These are phyloP conservation scores for Ephemerocybe angulata DNA, from an alignment of 768 basidiomycete species.

Conservation along the genomic window DNA sequence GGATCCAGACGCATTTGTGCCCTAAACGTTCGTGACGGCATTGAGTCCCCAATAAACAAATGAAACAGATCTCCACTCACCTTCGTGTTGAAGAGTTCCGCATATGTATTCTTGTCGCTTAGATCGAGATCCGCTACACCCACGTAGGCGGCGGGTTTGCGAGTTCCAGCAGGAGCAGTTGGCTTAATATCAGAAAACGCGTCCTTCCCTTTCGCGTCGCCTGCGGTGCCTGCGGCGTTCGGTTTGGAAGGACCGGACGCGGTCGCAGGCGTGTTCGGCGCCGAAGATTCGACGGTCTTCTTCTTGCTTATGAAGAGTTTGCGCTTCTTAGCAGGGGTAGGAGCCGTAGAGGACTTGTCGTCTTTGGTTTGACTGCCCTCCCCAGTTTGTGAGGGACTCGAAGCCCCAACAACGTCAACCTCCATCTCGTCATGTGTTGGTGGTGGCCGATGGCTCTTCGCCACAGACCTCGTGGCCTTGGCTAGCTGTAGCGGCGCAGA, in stretches of 20 bases:
- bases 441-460: constrained; percentile 1
- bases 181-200: constrained; percentile 26
- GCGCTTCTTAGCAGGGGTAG: constrained; percentile 50
- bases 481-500: background rate
- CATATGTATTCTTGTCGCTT: constrained; percentile 59
- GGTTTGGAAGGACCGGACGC: constrained; percentile 21
- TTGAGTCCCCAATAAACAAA: constrained; percentile 38
- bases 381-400: background rate
- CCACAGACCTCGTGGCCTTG: constrained; percentile 13
- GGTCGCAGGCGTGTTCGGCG: constrained; percentile 12
- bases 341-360: background rate
- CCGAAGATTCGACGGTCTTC: constrained; percentile 33
- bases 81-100: constrained; percentile 58
- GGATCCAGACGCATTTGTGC: constrained; percentile 17
- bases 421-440: constrained; percentile 29
- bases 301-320: constrained; percentile 72
- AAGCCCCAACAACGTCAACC: constrained; percentile 29
- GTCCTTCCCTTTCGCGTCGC: constrained; percentile 21
- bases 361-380: constrained; percentile 1
- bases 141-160: constrained; percentile 40
- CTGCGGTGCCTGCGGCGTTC: constrained; percentile 14
- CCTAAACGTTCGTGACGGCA: background rate
- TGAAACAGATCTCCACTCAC: constrained; percentile 23
- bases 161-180: constrained; percentile 15
- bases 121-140: constrained; percentile 60